A percentile compares a stretch with the other conserved stretches of the same genome.
phyloP scores from a whole-genome alignment of 2,329 filamentous ascomycete species.

The Colletotrichum plurivorum region DNA sequence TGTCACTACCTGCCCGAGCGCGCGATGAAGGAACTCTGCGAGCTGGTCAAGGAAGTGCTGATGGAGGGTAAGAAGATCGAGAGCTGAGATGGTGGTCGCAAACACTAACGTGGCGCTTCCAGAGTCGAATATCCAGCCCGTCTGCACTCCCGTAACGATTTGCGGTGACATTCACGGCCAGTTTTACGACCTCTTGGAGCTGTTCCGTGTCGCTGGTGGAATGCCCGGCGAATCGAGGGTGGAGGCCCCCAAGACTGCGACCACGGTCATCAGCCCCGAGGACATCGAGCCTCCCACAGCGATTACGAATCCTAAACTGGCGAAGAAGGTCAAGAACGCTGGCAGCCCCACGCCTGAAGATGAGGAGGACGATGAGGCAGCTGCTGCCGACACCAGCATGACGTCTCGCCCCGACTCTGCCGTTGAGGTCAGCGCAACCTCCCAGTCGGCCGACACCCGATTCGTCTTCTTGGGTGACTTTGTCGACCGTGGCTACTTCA shows the following conservation, averaged over 20 bases:
- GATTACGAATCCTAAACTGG: slow-evolving; percentile 89
- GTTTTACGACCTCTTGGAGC: slow-evolving; percentile 97
- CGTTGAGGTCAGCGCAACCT: slow-evolving; percentile 51
- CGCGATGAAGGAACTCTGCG: slow-evolving; percentile 98
- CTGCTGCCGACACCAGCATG: slow-evolving; percentile 57
- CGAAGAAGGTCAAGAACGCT: slow-evolving; percentile 84
- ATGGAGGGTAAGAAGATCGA: slow-evolving; percentile 82
- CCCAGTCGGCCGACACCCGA: slow-evolving; percentile 67
- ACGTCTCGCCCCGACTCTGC: slow-evolving; percentile 51
- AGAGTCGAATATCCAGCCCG: slow-evolving; percentile 99
- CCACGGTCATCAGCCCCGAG: slow-evolving; percentile 86
- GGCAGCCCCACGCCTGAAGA: slow-evolving; percentile 64
- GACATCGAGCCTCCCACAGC: slow-evolving; percentile 92
- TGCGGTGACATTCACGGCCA: slow-evolving; percentile 99
- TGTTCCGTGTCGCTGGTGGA: slow-evolving; percentile 95
- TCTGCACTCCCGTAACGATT: slow-evolving; percentile 94
- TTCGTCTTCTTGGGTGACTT: slow-evolving; percentile 86
- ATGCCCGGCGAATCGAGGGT: slow-evolving; percentile 89
- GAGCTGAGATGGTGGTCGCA: slow-evolving; percentile 10
- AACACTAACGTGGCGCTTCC: slow-evolving; percentile 30
- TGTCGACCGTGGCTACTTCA: slow-evolving; percentile 97
- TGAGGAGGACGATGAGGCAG: slow-evolving; percentile 64
- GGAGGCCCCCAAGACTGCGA: slow-evolving; percentile 76
- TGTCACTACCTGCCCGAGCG: slow-evolving; percentile 96
- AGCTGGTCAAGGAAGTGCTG: slow-evolving; percentile 98